Evolutionary conservation across 257 asterid species (phyloP).

Genomic region (Agastache rugosa): DNA sequence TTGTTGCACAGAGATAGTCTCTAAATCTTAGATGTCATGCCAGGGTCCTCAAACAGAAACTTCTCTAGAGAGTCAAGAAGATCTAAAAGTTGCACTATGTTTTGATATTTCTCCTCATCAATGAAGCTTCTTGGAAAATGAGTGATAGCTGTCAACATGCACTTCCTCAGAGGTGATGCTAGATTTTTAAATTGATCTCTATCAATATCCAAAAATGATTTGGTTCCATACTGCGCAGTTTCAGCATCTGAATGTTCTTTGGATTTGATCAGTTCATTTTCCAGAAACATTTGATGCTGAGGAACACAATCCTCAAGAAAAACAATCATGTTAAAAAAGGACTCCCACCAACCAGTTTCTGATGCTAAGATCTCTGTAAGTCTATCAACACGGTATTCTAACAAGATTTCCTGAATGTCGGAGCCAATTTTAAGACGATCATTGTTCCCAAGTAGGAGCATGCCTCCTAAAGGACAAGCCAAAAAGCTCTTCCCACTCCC

Average conservation of each 20-base stretch:
- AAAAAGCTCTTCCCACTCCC: not conserved
- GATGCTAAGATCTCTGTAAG: conserved; percentile 39
- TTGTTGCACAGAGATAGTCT: conserved; percentile 32
- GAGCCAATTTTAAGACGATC: conserved; percentile 42
- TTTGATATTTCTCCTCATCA: conserved; percentile 40
- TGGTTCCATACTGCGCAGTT: not conserved
- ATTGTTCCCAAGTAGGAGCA: conserved; percentile 54
- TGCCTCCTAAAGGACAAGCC: conserved; percentile 46
- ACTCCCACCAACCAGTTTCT: conserved; percentile 46
- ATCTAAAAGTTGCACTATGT: conserved; percentile 36
- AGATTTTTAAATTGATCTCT: conserved; percentile 40
- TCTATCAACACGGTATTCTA: conserved; percentile 50
- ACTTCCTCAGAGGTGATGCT: conserved; percentile 41
- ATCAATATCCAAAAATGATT: conserved; percentile 45
- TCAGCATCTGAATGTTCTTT: conserved; percentile 26
- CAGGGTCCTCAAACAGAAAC: conserved; percentile 41
- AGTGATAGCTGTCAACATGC: conserved; percentile 42
- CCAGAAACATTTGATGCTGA: conserved; percentile 36
- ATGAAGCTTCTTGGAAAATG: conserved; percentile 52
- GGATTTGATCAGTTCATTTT: conserved; percentile 38
- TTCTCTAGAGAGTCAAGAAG: conserved; percentile 42
- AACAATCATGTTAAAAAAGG: conserved; percentile 37
- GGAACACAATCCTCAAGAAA: conserved; percentile 53
- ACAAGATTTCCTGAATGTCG: conserved; percentile 43
- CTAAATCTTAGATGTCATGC: conserved; percentile 44